Base-by-base conservation (phyloP, 169 alveolate species). In the Theileria parva region DNA sequence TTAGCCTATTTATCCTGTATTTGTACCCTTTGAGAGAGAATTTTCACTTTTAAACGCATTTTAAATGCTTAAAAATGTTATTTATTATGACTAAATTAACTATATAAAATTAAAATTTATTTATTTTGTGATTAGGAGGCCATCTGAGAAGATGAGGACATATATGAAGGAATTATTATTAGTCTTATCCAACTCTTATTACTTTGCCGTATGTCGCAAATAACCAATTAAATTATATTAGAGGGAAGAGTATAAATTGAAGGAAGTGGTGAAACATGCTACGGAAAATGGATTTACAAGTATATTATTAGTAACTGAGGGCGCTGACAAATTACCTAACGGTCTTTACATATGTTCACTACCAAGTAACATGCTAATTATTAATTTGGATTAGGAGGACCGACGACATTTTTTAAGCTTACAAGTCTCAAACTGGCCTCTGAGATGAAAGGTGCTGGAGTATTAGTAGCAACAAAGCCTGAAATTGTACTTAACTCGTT, bases 401-500 rank as follows among this genome's bases (percentile, higher is more conserved):
- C 91, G 7, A 85, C 91, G 0, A 78, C 87, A 1, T 85, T 78
- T 51, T 85, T 70, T 60, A 73, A 77, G 0, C 79, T 85, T 37
- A 71, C 91, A 39, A 77, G 87, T 65, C 66, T 85, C 17, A 37
- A 44, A 15, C 27, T 85, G 28, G 91, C 91, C 53, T 74, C 86
- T 44, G 91, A 85, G 50, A 85, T 85, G 91, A 78, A 77, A 63
- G 91, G 91, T 7, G 63, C 77, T 17, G 91, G 87, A 7, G 66
- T 19, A 0, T 74, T 78, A 39, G 73, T 98, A n/a, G 95, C 94
- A 6, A 88, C 92, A 50, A 88, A 92, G 51, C 99, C 99, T 2
- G 99, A 98, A 91, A 89, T 98, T 34, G 94, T 97, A 59, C 88
- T 98, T 65, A 97, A 96, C 81, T 95, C 97, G 84, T 98, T 98